Evolutionary conservation across 495 filamentous ascomycete species (phyloP).

Genomic region (Trichodelitschia bisporula): DNA sequence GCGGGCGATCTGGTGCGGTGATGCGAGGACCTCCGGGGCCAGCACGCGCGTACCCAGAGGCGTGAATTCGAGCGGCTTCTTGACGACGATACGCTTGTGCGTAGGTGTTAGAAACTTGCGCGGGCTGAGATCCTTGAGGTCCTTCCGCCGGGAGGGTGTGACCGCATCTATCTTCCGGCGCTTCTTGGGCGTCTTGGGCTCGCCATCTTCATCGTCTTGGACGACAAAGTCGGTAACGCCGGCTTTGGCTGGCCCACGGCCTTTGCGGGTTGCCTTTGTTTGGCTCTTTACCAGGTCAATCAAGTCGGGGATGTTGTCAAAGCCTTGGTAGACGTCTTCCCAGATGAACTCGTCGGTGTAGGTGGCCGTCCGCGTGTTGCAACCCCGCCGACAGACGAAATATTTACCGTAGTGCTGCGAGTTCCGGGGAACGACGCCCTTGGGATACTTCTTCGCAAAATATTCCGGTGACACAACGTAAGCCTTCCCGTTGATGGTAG

Average conservation of each 20-base stretch:
- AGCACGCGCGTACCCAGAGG: slow-evolving; percentile 73
- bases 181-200: slow-evolving; percentile 33
- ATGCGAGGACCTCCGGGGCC: slow-evolving; percentile 55
- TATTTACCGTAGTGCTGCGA: slow-evolving; percentile 65
- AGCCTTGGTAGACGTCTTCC: slow-evolving; percentile 55
- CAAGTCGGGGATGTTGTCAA: slow-evolving; percentile 34
- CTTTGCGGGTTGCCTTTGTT: slow-evolving; percentile 46
- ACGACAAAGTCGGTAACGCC: slow-evolving; percentile 21
- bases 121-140: slow-evolving; percentile 22
- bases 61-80: slow-evolving; percentile 86
- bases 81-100: slow-evolving; percentile 53
- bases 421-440: slow-evolving; percentile 45
- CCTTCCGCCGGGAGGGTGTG: slow-evolving; percentile 5
- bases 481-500: slow-evolving; percentile 75
- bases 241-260: slow-evolving; percentile 13
- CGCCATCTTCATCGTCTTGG: slow-evolving; percentile 19
- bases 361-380: slow-evolving; percentile 61
- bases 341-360: slow-evolving; percentile 87
- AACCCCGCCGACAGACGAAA: slow-evolving; percentile 75
- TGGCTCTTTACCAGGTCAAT: slow-evolving; percentile 38
- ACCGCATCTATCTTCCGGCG: slow-evolving; percentile 35
- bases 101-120: slow-evolving; percentile 42
- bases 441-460: slow-evolving; percentile 46
- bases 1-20: slow-evolving; percentile 79
- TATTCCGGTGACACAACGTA: slow-evolving; percentile 43